Base-by-base conservation (phyloP, 345 rosid species). In the Nasturtium officinale region DNA sequence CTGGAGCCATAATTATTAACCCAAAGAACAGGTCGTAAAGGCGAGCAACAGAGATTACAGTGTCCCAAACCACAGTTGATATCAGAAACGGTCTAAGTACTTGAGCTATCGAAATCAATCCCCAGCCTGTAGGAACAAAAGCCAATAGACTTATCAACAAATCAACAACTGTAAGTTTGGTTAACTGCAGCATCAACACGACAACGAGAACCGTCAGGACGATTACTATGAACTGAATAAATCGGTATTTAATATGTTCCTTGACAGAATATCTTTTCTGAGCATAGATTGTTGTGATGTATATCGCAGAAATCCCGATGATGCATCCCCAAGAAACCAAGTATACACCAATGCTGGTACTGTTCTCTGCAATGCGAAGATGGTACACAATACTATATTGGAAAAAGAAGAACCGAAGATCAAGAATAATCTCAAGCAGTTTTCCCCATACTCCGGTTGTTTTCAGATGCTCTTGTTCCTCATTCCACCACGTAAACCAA, bases 401-500 rank as follows among this genome's bases (percentile, higher is more conserved):
- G 74, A 92, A 92, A 72, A 92, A 86, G 89, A 92, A 92, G 85
- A 86, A 92, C 20, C 98, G 96, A 23, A 92, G 98, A 77, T 92
- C 92, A 80, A 92, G 79, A 68, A 90, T 59, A 35, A 90, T 82
- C 86, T 92, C 98, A 61, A 82, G 50, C 17, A 87, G 33, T 84
- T 87, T 92, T 50, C 96, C 98, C 95, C 87, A 87, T 4, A 86
- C 74, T 35, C 96, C 95, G 65, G 98, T 90, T 43, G 91, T 85
- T 77, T 81, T 85, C 62, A 92, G 77, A 81, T 92, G 98, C 56
- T 90, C 96, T 80, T 92, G 98, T 78, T 92, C 98, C 80, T 92
- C 98, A 33, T 79, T 66, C 98, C 98, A 92, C 98, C 98, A 92
- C 23, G 87, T 82, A 79, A 88, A 90, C 98, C 98, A 92, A 78